These are phyloP conservation scores for Lipomyces sp. DNA, from an alignment of 805 yeast species.

Conservation along the genomic window DNA sequence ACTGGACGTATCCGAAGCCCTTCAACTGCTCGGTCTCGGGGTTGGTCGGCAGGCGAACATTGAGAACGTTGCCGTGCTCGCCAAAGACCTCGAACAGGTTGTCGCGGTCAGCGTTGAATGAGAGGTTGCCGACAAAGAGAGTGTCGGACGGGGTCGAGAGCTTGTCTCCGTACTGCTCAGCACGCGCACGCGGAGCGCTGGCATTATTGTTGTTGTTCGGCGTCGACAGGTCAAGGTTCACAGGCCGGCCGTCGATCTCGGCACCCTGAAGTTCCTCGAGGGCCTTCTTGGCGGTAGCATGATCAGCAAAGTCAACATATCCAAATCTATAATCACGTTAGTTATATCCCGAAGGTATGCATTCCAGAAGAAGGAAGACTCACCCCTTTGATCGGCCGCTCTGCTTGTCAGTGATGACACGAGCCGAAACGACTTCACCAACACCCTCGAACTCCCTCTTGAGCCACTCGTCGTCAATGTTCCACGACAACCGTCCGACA, in stretches of 20 bases:
- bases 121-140: slow-evolving; percentile 90
- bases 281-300: slow-evolving; percentile 81
- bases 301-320: slow-evolving; percentile 86
- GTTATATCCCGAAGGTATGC: not conserved
- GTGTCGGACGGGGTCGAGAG: slow-evolving; percentile 94
- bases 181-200: slow-evolving; percentile 67
- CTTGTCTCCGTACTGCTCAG: slow-evolving; percentile 83
- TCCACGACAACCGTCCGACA: slow-evolving; percentile 97
- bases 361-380: slow-evolving; percentile 24
- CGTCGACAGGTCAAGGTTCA: slow-evolving; percentile 88
- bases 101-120: slow-evolving; percentile 86
- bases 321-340: slow-evolving; percentile 32
- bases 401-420: slow-evolving; percentile 91
- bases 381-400: slow-evolving; percentile 94
- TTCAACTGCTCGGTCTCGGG: slow-evolving; percentile 98
- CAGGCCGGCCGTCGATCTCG: slow-evolving; percentile 96
- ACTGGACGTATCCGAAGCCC: slow-evolving; percentile 98
- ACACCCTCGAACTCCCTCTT: slow-evolving; percentile 74
- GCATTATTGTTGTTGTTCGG: slow-evolving; percentile 62
- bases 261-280: slow-evolving; percentile 79
- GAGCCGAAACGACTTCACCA: slow-evolving; percentile 82
- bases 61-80: slow-evolving; percentile 74
- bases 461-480: slow-evolving; percentile 93
- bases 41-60: slow-evolving; percentile 95
- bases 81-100: slow-evolving; percentile 68